Conservation (phyloP, 441 rosid species). For the Isatis lusitanica region DNA sequence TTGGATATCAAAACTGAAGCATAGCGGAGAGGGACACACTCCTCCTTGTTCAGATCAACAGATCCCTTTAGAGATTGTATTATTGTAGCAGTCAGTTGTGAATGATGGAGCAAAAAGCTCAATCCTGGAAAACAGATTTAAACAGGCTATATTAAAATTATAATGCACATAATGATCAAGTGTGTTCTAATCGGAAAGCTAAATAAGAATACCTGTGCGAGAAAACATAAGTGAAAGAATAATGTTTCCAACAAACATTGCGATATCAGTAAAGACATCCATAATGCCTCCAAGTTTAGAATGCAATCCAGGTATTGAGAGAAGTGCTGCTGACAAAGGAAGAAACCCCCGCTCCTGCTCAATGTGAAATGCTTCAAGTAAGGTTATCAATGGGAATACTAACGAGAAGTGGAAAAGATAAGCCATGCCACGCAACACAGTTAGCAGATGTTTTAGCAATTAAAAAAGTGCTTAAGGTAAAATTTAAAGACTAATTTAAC, state of each 20-base stretch:
- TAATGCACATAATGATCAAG: constrained; percentile 14
- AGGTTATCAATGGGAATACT: constrained; percentile 28
- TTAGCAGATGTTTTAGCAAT: constrained; percentile 11
- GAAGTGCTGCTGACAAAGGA: constrained; percentile 90
- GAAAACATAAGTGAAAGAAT: constrained; percentile 83
- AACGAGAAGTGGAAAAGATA: constrained; percentile 16
- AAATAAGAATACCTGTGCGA: constrained; percentile 63
- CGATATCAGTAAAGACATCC: constrained; percentile 58
- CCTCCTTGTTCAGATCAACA: constrained; percentile 62
- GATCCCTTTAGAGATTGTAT: constrained; percentile 73
- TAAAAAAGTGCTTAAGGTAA: background rate
- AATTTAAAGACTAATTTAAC: constrained; percentile 12
- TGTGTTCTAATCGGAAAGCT: constrained; percentile 3
- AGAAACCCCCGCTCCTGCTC: constrained; percentile 95
- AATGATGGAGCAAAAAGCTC: constrained; percentile 73
- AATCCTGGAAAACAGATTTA: constrained; percentile 59
- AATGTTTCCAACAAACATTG: constrained; percentile 71
- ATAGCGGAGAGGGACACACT: constrained; percentile 89
- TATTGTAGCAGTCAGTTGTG: constrained; percentile 72
- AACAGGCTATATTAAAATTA: constrained; percentile 24
- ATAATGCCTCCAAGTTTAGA: constrained; percentile 55
- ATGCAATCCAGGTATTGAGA: constrained; percentile 67
- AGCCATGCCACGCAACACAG: constrained; percentile 15
- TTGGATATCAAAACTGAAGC: constrained; percentile 77
- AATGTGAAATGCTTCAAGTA: constrained; percentile 37